A percentile compares a stretch with the other conserved stretches of the same genome.
Evolutionary conservation across 2,329 filamentous ascomycete genomes (phyloP).

Genomic region (Beauveria sp.): DNA sequence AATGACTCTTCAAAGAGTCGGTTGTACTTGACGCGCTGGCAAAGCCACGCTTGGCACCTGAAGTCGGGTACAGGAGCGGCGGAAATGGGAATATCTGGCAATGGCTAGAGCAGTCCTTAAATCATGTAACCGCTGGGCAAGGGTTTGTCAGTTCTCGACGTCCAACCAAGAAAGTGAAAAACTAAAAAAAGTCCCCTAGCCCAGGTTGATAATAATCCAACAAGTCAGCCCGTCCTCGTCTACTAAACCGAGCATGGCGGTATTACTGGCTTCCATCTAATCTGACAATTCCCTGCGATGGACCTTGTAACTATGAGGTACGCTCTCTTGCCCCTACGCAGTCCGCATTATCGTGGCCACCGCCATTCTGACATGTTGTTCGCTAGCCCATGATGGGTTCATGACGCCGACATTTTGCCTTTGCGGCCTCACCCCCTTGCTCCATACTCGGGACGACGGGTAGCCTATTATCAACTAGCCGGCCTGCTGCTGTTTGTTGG

Average conservation of each 20-base stretch:
- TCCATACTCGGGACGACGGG: neutral
- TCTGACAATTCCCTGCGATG: neutral
- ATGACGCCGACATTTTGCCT: conserved; percentile 5
- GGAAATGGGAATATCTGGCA: no score
- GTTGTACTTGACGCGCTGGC: neutral
- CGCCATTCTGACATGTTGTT: neutral
- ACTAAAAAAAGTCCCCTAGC: neutral
- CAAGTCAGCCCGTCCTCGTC: neutral
- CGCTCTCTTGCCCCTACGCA: neutral
- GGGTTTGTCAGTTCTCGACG: neutral
- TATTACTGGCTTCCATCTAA: neutral
- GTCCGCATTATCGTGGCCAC: no score
- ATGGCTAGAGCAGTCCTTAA: no score
- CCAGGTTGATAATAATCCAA: neutral
- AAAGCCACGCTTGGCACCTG: neutral
- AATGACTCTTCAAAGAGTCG: neutral
- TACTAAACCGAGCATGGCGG: neutral
- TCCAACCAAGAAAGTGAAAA: no score
- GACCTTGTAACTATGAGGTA: neutral
- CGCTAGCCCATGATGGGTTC: neutral
- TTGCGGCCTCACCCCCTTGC: neutral
- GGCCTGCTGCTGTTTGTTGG: neutral
- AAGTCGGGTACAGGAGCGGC: neutral
- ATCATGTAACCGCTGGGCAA: neutral
- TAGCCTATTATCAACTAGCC: neutral